These are phyloP conservation scores for Microsporum audouinii DNA, from an alignment of 2,329 filamentous ascomycete genomes.

Conservation along the genomic window DNA sequence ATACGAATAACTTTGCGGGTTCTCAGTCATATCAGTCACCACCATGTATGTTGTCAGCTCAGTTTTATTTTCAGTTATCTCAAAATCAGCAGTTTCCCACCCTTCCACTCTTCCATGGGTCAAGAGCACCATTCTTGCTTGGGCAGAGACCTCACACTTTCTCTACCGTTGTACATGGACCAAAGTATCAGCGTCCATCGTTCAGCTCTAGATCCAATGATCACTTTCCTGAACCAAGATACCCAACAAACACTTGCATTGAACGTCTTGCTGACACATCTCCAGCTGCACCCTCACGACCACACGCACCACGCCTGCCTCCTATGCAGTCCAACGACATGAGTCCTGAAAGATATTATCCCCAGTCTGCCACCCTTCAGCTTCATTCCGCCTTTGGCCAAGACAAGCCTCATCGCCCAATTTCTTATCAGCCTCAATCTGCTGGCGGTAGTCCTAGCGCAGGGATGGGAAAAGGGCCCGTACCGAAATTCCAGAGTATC, in stretches of 20 bases:
- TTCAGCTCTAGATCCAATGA: background rate
- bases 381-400: conserved; percentile 53
- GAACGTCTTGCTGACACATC: conserved; percentile 4
- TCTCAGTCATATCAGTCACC: conserved; percentile 49
- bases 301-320: conserved; percentile 56
- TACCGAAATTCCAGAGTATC: conserved; percentile 79
- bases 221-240: background rate
- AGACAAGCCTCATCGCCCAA: conserved; percentile 41
- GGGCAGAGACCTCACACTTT: background rate
- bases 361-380: conserved; percentile 56
- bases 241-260: background rate
- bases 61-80: background rate
- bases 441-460: conserved; percentile 25
- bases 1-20: conserved; percentile 47
- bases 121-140: background rate
- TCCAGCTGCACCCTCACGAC: conserved; percentile 27
- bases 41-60: conserved; percentile 36
- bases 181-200: background rate
- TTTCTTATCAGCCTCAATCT: conserved; percentile 34
- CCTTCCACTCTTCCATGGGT: background rate
- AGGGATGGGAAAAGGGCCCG: conserved; percentile 46
- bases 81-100: background rate
- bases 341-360: conserved; percentile 58
- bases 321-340: conserved; percentile 60
- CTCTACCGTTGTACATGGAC: background rate